These are phyloP conservation scores for Colletotrichum chlorophyti DNA, from an alignment of 2,329 filamentous ascomycete genomes.

Conservation along the genomic window DNA sequence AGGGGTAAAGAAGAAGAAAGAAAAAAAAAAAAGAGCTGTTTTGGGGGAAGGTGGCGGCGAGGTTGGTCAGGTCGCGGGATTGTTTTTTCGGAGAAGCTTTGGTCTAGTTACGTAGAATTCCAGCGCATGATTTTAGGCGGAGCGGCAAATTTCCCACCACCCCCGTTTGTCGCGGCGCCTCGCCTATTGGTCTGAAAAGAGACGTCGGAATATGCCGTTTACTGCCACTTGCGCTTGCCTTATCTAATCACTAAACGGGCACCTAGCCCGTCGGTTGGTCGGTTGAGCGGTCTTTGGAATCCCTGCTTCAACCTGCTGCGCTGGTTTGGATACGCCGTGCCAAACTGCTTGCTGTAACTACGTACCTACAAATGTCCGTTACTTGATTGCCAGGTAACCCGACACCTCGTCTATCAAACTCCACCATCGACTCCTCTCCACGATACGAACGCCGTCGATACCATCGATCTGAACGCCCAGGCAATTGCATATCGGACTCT, in stretches of 20 bases:
- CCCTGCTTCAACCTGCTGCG: too few species aligned
- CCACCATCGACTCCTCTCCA: conserved; percentile 16
- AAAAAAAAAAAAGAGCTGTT: neutral
- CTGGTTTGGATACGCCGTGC: conserved; percentile 12
- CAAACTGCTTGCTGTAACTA: too few species aligned
- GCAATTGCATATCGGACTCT: neutral
- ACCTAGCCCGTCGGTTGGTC: conserved; percentile 4
- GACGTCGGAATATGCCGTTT: conserved; percentile 33
- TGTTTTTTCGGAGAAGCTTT: conserved; percentile 26
- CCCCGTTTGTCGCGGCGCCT: conserved; percentile 31
- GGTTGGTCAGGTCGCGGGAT: conserved; percentile 20
- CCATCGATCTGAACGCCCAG: conserved; percentile 2
- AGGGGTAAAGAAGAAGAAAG: neutral
- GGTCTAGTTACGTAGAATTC: conserved; percentile 1
- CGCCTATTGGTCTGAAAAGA: conserved; percentile 37
- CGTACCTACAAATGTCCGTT: conserved; percentile 24
- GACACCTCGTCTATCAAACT: conserved; percentile 11
- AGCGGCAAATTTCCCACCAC: conserved; percentile 37
- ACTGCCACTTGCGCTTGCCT: conserved; percentile 9
- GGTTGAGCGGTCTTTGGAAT: conserved; percentile 16
- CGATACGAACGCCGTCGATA: neutral
- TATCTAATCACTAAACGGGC: conserved; percentile 35
- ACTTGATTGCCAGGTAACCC: conserved; percentile 23
- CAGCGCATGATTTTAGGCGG: conserved; percentile 38
- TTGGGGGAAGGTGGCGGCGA: conserved; percentile 5